Evolutionary conservation across 1,284 basidiomycete genomes (phyloP).

Genomic region (Malassezia obtusa): DNA sequence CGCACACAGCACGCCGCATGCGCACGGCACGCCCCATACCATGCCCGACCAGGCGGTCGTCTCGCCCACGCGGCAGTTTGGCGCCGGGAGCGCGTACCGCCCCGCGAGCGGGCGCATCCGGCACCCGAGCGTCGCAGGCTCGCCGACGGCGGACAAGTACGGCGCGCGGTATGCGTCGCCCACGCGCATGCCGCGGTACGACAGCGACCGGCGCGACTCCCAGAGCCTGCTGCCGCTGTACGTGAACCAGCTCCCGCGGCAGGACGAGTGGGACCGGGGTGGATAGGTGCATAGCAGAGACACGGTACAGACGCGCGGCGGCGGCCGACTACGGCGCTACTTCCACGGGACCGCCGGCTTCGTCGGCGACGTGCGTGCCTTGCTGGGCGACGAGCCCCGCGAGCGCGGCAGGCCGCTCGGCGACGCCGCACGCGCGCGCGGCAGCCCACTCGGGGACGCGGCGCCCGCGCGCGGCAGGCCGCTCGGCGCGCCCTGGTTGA

Average conservation of each 20-base stretch:
- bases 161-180: background rate
- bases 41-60: background rate
- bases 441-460: background rate
- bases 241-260: slow-evolving; percentile 4
- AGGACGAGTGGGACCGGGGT: background rate
- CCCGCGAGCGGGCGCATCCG: background rate
- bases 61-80: no score
- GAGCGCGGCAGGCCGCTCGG: background rate
- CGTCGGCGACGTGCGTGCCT: background rate
- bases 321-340: no score
- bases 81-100: no score
- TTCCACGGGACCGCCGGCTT: slow-evolving; percentile 1
- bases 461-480: background rate
- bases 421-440: background rate
- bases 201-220: background rate
- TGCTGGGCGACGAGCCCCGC: slow-evolving; percentile 8
- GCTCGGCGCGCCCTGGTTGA: background rate
- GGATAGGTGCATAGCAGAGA: background rate
- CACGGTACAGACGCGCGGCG: background rate
- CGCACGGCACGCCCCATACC: background rate
- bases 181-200: background rate
- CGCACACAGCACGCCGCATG: background rate
- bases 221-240: slow-evolving; percentile 11
- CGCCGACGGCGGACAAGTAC: background rate
- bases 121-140: no score